Evolutionary conservation across 1,284 basidiomycete genomes (phyloP), one percentile per base, ranked within the genome.

Genomic region (Anthracocystis panici-leucophaei): DNA sequence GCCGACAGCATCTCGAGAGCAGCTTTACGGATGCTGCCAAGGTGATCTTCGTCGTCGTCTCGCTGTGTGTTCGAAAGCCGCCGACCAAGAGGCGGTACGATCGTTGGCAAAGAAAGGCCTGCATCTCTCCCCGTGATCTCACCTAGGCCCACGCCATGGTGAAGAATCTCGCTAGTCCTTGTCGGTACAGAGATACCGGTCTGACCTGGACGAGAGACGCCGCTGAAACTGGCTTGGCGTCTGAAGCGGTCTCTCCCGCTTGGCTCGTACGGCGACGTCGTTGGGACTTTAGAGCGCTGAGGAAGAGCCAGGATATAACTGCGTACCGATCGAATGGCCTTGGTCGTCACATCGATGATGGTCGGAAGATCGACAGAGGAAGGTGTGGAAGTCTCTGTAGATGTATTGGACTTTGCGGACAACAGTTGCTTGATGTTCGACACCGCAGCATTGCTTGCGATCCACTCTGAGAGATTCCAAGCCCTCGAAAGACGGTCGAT

Each of bases 1-100:
- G 90, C 88, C 4, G 90, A 88, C 25, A 94, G 89, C 2, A 93
- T 91, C 65, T 93, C 92, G 44, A 94, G 86, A 2, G 93, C 92
- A 0, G 90, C 88, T 44, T 89, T 89, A 31, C 93, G 88, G 52
- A 94, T 90, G 46, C 90, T 86, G 6, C 89, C 65, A 6, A 92
- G 86, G 1, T 91, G 90, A 76, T 93, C 90, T 0, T 52, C 42
- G 11, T 62, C 61, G 5, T 42, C 44, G 2, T 51, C 10, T 16
- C 18, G 44, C 8, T 50, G 50, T 6, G 33, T 44, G 25, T 7
- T 41, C 10, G 63, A 57, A 5, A 31, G 14, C 10, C 42, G 51
- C 29, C 58, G 49, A 5, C 27, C 48, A 1, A 41, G 27, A 12
- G 25, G 18, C 9, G 48, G 41, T 18, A 18, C 50, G 10, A 23